These are phyloP conservation scores for Pseudogymnoascus sp. DNA, from an alignment of 2,329 filamentous ascomycete species.

Conservation along the genomic window DNA sequence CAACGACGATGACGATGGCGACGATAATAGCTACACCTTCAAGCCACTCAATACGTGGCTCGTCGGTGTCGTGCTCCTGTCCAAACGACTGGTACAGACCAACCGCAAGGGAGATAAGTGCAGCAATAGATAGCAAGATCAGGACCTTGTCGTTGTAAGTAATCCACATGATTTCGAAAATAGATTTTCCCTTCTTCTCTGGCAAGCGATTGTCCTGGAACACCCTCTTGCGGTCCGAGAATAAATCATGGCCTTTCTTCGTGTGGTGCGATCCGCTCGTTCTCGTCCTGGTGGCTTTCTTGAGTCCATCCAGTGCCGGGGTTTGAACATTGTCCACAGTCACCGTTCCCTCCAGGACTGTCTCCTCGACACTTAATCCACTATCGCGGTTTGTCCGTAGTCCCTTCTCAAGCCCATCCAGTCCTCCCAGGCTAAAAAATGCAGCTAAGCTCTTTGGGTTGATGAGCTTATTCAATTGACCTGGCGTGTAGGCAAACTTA, in stretches of 20 bases:
- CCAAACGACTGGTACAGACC: conserved; percentile 67
- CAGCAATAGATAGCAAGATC: conserved; percentile 62
- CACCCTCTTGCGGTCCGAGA: conserved; percentile 58
- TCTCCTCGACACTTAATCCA: conserved; percentile 66
- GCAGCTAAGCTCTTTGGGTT: conserved; percentile 72
- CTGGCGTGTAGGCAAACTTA: conserved; percentile 64
- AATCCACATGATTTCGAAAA: conserved; percentile 66
- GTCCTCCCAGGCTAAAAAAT: conserved; percentile 66
- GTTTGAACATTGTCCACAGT: conserved; percentile 52
- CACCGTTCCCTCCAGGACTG: conserved; percentile 52
- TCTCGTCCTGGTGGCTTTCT: background rate
- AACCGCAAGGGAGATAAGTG: conserved; percentile 64
- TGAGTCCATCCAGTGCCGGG: conserved; percentile 13
- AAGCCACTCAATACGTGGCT: conserved; percentile 65
- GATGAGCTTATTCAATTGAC: conserved; percentile 66
- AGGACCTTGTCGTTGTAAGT: conserved; percentile 77
- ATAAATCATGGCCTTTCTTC: conserved; percentile 29
- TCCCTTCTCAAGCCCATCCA: conserved; percentile 66
- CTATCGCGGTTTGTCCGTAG: conserved; percentile 55
- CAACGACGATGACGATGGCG: conserved; percentile 66
- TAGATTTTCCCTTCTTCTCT: conserved; percentile 59
- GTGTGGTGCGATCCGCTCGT: background rate
- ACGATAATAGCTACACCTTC: conserved; percentile 74
- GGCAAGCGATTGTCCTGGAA: conserved; percentile 63
- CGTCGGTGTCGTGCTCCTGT: conserved; percentile 38